A percentile compares a stretch with the other conserved stretches of the same genome.
phyloP scores from a whole-genome alignment of 2,329 filamentous ascomycete species.

The Diplodia scrobiculata region DNA sequence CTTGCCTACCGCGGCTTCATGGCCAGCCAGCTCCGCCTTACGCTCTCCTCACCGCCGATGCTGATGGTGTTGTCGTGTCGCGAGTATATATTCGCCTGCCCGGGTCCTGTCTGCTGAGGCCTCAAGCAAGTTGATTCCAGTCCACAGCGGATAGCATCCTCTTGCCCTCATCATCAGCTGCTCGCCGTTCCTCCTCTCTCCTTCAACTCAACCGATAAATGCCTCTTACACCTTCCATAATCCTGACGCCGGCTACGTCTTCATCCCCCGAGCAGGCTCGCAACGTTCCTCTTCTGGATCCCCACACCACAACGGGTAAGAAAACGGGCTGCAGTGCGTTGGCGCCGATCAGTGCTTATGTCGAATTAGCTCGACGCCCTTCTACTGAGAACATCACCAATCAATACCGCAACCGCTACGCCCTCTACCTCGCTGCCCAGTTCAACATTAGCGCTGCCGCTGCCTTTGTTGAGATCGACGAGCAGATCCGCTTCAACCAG shows the following conservation, averaged over 20 bases:
- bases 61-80: background rate
- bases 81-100: slow-evolving; percentile 15
- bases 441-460: slow-evolving; percentile 47
- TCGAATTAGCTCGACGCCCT: slow-evolving; percentile 10
- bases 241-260: slow-evolving; percentile 24
- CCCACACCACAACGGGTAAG: slow-evolving; percentile 7
- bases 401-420: slow-evolving; percentile 43
- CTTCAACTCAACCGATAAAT: slow-evolving; percentile 11
- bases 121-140: slow-evolving; percentile 24
- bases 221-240: slow-evolving; percentile 23
- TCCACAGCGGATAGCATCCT: slow-evolving; percentile 4
- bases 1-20: background rate
- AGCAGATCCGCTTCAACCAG: slow-evolving; percentile 34
- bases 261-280: slow-evolving; percentile 6
- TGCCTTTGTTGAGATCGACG: slow-evolving; percentile 44
- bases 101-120: background rate
- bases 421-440: slow-evolving; percentile 45
- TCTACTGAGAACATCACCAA: slow-evolving; percentile 26
- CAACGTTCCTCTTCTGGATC: slow-evolving; percentile 1
- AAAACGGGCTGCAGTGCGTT: background rate
- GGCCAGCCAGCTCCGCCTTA: background rate
- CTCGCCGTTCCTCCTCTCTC: background rate
- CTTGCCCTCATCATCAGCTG: background rate
- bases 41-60: slow-evolving; percentile 6
- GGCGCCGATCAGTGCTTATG: slow-evolving; percentile 2